Base-by-base conservation (phyloP, 805 yeast genomes). In the Myxozyma kluyveri region DNA sequence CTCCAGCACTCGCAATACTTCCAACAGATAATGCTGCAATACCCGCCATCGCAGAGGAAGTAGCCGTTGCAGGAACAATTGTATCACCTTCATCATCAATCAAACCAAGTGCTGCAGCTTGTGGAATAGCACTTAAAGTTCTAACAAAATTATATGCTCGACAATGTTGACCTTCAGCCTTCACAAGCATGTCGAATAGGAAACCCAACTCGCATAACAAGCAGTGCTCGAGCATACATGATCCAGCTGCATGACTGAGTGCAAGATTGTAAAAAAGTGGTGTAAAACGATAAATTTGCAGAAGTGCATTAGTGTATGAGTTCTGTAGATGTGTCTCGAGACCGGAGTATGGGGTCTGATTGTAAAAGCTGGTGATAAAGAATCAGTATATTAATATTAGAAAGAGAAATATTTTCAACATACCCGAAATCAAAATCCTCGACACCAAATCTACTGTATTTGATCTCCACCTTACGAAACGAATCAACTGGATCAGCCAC, bases 381-480 rank as follows among this genome's bases (percentile, higher is more conserved):
- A 9, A 17, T 4, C 22, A 41, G 33, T 19, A 4, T 7, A 10
- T 17, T 14, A 27, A 3, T 4, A 10, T 7, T n/a, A 7, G 18
- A 18, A 23, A 24, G 52, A 14, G n/a, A n/a, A n/a, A n/a, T n/a
- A n/a, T n/a, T n/a, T n/a, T n/a, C n/a, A n/a, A n/a, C n/a, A n/a
- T 53, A 54, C 48, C 79, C 83, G 66, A 93, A 91, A 70, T 91
- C 96, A 69, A 93, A 93, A 67, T 89, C 96, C 61, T 85, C 88
- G 27, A 93, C 89, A 24, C 99, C 99, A 68, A 88, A 91, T 62
- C 80, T 83, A 50, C 95, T 86, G 67, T 90, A 91, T 38, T 84
- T 78, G 48, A 91, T 86, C 54, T 84, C 86, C 42, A 88, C 72
- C 61, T 82, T 80, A 37, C 82, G 73, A 70, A 84, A 91, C n/a